Conservation (phyloP, 129 eudicot genomes). For the Lactuca sativa region DNA sequence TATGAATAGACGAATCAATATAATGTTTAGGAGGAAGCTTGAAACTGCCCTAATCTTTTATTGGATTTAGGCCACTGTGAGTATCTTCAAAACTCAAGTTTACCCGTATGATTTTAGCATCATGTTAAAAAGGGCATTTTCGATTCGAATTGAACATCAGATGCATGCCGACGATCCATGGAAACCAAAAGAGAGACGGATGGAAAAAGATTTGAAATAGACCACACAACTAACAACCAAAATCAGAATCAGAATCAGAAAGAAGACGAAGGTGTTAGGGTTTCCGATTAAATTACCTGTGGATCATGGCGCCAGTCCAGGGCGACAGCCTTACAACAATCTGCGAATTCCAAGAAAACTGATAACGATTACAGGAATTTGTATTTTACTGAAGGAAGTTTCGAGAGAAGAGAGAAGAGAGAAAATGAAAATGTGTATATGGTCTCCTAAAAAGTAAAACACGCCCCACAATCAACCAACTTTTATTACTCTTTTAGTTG, state of each 20-base stretch:
- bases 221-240: constrained; percentile 22
- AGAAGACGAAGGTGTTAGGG: constrained; percentile 14
- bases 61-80: constrained; percentile 11
- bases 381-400: constrained; percentile 24
- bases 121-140: neutral
- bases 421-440: neutral
- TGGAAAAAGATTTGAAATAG: constrained; percentile 6
- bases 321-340: constrained; percentile 3
- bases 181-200: constrained; percentile 3
- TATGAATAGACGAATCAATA: neutral
- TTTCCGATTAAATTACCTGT: constrained; percentile 19
- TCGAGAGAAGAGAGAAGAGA: constrained; percentile 9
- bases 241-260: constrained; percentile 8
- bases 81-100: neutral
- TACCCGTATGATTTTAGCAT: constrained; percentile 17
- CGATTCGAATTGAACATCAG: constrained; percentile 5
- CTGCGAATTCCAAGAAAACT: constrained; percentile 8
- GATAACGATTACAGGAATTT: neutral
- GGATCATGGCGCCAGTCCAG: constrained; percentile 19
- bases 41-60: neutral
- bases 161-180: neutral
- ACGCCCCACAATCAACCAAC: constrained; percentile 15
- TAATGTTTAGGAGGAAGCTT: neutral
- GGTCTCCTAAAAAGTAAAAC: neutral
- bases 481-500: constrained; percentile 7